Evolutionary conservation across 1,284 basidiomycete species (phyloP), one percentile per base, ranked within the genome.

Genomic region (Xerocomus minutiporus): DNA sequence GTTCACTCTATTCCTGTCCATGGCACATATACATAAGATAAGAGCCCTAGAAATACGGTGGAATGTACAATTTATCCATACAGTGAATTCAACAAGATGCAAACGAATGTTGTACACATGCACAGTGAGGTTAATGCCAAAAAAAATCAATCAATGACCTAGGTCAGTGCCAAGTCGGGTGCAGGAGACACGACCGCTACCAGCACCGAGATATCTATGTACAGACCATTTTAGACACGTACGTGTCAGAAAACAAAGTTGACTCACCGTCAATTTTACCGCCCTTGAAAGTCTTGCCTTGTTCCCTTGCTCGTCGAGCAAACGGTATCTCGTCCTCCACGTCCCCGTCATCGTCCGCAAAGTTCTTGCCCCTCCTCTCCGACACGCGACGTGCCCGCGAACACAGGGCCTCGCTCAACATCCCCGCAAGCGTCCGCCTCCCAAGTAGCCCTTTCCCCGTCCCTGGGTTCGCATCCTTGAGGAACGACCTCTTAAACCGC

Each of bases 221-320:
- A 32, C 0, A 20, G 26, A 43, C 29, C 3, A 6, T 11, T 32
- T 55, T 48, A 60, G 40, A 46, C 17, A 29, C 8, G 15, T 20
- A 20, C n/a, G 26, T 43, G 5, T 12, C 44, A 17, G 9, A 48
- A 7, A 28, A 15, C 42, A 20, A 40, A 9, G 20, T 4, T 50
- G n/a, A 69, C 81, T 60, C 58, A 87, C 86, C 86, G 73, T 90
- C 87, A 32, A 78, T 77, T 72, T 90, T 90, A 32, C 88, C 87
- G 31, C 87, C 87, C n/a, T 71, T 69, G 64, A 86, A 89, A 32
- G 62, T 62, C 61, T 76, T 76, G 17, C 86, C 86, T 46, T 77
- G 75, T 60, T 88, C 81, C 55, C 78, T 69, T 26, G 87, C 88
- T 13, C 85, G 73, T 31, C 83, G 67, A 29, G 79, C 84, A 68